Evolutionary conservation across 176 grass and related monocot species (phyloP), one percentile per base, ranked within the genome.

Genomic region (Otatea glauca): DNA sequence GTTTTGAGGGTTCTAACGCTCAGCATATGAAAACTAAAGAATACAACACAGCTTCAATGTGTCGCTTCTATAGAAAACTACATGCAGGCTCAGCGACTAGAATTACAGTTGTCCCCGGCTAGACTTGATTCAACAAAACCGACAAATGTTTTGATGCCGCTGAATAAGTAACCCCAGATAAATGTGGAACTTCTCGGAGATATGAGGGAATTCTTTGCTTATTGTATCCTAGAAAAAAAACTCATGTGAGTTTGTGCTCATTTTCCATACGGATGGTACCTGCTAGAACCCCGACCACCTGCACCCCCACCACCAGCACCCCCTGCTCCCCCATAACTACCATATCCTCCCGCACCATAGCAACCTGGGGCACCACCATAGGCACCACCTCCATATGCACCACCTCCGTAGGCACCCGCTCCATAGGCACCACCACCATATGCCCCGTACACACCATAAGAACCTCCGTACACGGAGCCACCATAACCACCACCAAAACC

Each of bases 261-360:
- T 51, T 93, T 95, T 68, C 90, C 93, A n/a, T 95, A 95, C 0
- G 93, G 93, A 75, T 95, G 93, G 37, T 95, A 95, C 89, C 93
- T 95, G 81, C 87, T 78, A 67, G 89, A 83, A 29, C 91, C 89
- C 64, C 91, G 86, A 68, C 88, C 94, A 55, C 83, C 87, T 45
- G 90, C 75, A 50, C 88, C 74, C 18, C 91, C 87, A 25, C 86
- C 81, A 50, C 38, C 74, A 74, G 71, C 81, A 50, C 62, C 74
- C 0, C 65, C 79, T 6, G 86, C 83, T 15, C 86, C 92, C 10
- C 91, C 88, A n/a, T 91, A 91, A 56, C 80, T 61, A 32, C 89
- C 89, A 59, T 87, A 82, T 20, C 79, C 87, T 2, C 92, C 72
- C 0, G 89, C 55, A 25, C 84, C 87, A 66, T 88, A 87, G 32